Base-by-base conservation (phyloP, 1,284 basidiomycete species). In the Marasmius oreades region DNA sequence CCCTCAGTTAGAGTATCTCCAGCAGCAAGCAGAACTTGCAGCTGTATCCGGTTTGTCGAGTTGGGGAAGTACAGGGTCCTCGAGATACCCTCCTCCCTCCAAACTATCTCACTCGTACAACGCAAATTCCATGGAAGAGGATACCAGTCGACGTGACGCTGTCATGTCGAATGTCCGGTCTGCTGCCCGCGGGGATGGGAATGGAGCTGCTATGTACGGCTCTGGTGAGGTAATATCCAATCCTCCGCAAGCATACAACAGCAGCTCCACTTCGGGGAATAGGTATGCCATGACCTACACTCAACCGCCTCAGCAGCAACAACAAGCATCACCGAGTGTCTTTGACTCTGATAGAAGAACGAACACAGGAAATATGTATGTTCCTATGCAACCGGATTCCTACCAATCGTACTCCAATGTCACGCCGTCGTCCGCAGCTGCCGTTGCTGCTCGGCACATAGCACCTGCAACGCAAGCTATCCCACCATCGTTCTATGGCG, bases 21-120 rank as follows among this genome's bases (percentile, higher is more conserved):
- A 95, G 65, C 93, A 96, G 69, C 94, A 96, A 68, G 94, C 92
- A 1, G 93, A 95, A 71, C 76, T 93, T 59, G 90, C 85, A 3
- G 82, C 85, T 20, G 73, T 81, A 0, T 79, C 81, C 34, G 85
- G 86, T 1, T 59, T 84, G 48, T 69, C 76, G 18, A 79, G 69
- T 60, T 87, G 88, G 87, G 68, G 68, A 5, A 67, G 71, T 11
- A 53, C 66, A 3, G 65, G 66, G 5, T 62, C 69, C 2, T 62
- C 62, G 20, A 71, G 84, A 46, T 86, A 86, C 60, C 79, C 77
- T 11, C 84, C 81, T 1, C 81, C 84, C 2, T 87, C 85, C n/a
- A 86, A 84, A 64, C 69, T 92, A 42, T 80, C 85, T 36, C 86
- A 89, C 60, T 81, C 84, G 18, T 88, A 86, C 67, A 84, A 85